These are phyloP conservation scores for Fusarium sp. DNA, from an alignment of 2,329 filamentous ascomycete species.

Conservation along the genomic window DNA sequence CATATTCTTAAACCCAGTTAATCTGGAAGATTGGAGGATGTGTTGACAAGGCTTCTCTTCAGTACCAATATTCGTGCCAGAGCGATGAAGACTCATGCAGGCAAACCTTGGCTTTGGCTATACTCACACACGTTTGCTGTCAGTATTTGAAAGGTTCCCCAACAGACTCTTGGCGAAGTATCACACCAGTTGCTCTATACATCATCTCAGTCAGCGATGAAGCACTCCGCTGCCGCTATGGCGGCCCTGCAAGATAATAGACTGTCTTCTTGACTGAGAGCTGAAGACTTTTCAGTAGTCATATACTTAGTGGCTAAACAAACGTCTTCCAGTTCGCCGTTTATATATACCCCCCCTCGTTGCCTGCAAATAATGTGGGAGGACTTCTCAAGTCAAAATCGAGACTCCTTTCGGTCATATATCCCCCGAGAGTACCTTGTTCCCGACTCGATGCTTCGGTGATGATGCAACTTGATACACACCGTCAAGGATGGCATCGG, in stretches of 20 bases:
- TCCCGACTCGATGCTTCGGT: background rate
- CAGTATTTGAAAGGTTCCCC: background rate
- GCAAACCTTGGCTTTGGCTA: background rate
- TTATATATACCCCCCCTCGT: background rate
- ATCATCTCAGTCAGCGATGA: background rate
- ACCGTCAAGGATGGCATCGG: too few species aligned
- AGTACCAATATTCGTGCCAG: background rate
- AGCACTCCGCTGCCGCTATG: background rate
- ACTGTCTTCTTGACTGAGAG: too few species aligned
- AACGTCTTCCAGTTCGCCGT: background rate
- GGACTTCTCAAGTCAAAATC: background rate
- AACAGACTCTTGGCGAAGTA: too few species aligned
- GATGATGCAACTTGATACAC: too few species aligned
- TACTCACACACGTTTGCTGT: rapidly evolving
- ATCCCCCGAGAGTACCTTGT: background rate
- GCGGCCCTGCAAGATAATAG: too few species aligned
- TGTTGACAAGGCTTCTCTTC: background rate
- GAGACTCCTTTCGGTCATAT: too few species aligned
- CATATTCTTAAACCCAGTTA: rapidly evolving
- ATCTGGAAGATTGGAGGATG: background rate
- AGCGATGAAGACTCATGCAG: too few species aligned
- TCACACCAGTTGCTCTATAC: background rate
- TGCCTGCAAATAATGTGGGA: background rate
- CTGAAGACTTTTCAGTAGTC: background rate
- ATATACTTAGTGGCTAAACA: background rate